Conservation (phyloP, 2,329 filamentous ascomycete genomes). For the Talaromyces verruculosus region DNA sequence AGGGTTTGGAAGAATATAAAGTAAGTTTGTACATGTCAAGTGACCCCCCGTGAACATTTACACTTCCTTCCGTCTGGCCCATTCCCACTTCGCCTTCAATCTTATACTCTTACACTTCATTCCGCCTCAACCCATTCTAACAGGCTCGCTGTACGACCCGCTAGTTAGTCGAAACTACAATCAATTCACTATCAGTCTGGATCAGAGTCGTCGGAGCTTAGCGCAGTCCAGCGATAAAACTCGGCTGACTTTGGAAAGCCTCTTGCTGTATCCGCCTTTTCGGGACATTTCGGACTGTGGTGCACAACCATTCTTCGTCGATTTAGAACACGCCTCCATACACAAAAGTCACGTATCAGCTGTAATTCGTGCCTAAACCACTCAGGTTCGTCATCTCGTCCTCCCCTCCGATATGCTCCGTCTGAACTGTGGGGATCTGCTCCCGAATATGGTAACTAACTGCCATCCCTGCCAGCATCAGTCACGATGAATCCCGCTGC, state of each 20-base stretch:
- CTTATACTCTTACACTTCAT: not conserved
- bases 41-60: slow-evolving; percentile 4
- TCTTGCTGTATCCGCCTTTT: slow-evolving; percentile 14
- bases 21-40: slow-evolving; percentile 4
- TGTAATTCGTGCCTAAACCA: slow-evolving; percentile 12
- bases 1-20: not conserved
- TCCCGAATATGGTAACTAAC: slow-evolving; percentile 28
- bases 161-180: not conserved
- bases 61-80: not conserved
- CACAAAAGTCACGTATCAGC: slow-evolving; percentile 5
- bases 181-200: not conserved
- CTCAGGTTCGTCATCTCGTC: slow-evolving; percentile 24
- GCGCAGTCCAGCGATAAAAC: slow-evolving; percentile 5
- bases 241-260: slow-evolving; percentile 8
- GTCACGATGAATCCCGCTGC: slow-evolving; percentile 28
- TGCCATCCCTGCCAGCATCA: slow-evolving; percentile 28
- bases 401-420: slow-evolving; percentile 41
- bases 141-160: not conserved
- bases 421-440: slow-evolving; percentile 41
- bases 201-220: slow-evolving; percentile 7
- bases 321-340: slow-evolving; percentile 2
- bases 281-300: slow-evolving; percentile 23
- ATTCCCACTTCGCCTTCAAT: not conserved
- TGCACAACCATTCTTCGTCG: slow-evolving; percentile 7
- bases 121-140: not conserved